Evolutionary conservation across 2,329 filamentous ascomycete species (phyloP).

Genomic region (Colletotrichum shisoi): DNA sequence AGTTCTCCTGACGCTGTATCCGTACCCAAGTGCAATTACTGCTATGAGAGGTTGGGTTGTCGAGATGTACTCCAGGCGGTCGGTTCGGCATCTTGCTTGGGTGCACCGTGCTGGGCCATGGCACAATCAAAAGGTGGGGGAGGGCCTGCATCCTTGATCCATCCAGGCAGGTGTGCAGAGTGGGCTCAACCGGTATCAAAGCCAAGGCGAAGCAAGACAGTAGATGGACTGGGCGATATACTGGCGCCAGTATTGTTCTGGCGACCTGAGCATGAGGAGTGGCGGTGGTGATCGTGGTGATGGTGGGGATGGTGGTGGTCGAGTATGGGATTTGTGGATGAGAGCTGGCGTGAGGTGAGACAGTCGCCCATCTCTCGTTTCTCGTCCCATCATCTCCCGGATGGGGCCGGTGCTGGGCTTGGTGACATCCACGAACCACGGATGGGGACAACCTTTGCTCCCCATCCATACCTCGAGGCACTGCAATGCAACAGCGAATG

Average conservation of each 20-base stretch:
- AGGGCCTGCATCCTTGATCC: constrained; percentile 9
- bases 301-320: neutral
- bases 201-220: constrained; percentile 18
- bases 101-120: constrained; percentile 19
- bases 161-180: constrained; percentile 25
- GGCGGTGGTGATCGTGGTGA: neutral
- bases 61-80: constrained; percentile 6
- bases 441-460: constrained; percentile 23
- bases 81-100: constrained; percentile 32
- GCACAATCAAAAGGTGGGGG: constrained; percentile 24
- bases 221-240: constrained; percentile 1
- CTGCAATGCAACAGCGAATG: constrained; percentile 3
- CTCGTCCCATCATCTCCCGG: constrained; percentile 37
- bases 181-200: constrained; percentile 29
- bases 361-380: constrained; percentile 22
- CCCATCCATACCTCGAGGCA: constrained; percentile 15
- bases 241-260: neutral
- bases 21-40: neutral
- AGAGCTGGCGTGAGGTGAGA: neutral
- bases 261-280: neutral
- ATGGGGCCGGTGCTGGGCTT: constrained; percentile 32
- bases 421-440: constrained; percentile 24
- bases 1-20: neutral
- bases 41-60: neutral
- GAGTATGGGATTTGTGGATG: neutral